phyloP scores from a whole-genome alignment of 2,329 filamentous ascomycete genomes.

The Acephala macrosclerotiorum region DNA sequence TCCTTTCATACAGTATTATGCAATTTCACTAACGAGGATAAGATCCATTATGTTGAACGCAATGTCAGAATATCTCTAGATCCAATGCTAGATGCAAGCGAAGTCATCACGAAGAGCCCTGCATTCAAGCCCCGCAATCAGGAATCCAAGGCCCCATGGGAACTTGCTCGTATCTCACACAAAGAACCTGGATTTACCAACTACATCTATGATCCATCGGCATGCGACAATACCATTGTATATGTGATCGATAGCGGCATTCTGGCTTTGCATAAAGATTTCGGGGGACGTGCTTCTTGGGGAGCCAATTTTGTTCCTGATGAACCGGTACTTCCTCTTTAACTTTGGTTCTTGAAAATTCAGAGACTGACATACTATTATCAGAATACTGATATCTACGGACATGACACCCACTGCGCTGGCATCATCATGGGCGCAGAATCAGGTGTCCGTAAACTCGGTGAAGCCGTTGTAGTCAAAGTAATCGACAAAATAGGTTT shows the following conservation, averaged over 20 bases:
- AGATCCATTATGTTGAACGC: no score
- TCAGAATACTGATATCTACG: constrained; percentile 12
- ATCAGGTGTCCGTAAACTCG: constrained; percentile 10
- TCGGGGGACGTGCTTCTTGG: constrained; percentile 8
- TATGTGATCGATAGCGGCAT: constrained; percentile 14
- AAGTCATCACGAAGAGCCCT: no score
- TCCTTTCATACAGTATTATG: no score
- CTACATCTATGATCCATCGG: constrained; percentile 11
- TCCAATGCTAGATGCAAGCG: no score
- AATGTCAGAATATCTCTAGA: no score
- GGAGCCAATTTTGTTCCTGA: constrained; percentile 14
- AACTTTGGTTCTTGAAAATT: background rate
- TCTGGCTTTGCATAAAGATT: background rate
- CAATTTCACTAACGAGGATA: no score
- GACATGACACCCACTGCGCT: constrained; percentile 15
- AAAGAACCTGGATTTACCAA: constrained; percentile 7
- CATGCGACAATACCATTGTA: background rate
- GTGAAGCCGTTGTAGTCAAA: constrained; percentile 10
- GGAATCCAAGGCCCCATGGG: constrained; percentile 13
- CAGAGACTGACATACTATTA: background rate
- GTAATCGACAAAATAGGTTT: constrained; percentile 1
- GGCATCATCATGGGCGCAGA: constrained; percentile 1
- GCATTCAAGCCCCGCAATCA: background rate
- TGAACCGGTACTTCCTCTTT: background rate
- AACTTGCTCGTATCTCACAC: constrained; percentile 12